phyloP scores from a whole-genome alignment of 2,329 filamentous ascomycete genomes.

The Hypoxylon sp. region DNA sequence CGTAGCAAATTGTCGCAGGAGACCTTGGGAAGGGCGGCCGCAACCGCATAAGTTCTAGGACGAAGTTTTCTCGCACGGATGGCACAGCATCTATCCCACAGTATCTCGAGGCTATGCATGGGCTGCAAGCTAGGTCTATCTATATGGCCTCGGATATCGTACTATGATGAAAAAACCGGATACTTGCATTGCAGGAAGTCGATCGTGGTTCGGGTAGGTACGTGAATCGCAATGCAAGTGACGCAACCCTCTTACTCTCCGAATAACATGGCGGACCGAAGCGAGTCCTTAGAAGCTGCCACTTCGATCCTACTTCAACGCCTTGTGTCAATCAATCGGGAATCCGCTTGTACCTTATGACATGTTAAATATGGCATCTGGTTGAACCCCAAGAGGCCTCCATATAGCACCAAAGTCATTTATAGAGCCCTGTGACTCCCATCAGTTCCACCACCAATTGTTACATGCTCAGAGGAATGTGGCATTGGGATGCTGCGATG shows the following conservation, averaged over 20 bases:
- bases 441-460: no score
- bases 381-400: background rate
- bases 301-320: background rate
- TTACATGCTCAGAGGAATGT: constrained; percentile 1
- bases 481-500: background rate
- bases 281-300: constrained; percentile 2
- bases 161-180: constrained; percentile 14
- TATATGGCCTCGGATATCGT: constrained; percentile 19
- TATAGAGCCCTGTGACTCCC: background rate
- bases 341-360: constrained; percentile 1
- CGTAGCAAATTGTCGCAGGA: no score
- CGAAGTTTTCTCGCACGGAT: background rate
- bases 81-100: constrained; percentile 5
- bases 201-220: constrained; percentile 5
- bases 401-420: background rate
- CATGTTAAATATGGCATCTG: background rate
- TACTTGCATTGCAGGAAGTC: constrained; percentile 22
- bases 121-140: no score
- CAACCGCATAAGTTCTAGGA: constrained; percentile 6
- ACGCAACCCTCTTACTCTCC: constrained; percentile 30
- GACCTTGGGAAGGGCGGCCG: no score
- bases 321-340: background rate
- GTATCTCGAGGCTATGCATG: constrained; percentile 2
- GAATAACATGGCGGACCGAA: constrained; percentile 19
- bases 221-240: constrained; percentile 15